Conservation (phyloP, 805 yeast genomes). For the Candida lessepsii region DNA sequence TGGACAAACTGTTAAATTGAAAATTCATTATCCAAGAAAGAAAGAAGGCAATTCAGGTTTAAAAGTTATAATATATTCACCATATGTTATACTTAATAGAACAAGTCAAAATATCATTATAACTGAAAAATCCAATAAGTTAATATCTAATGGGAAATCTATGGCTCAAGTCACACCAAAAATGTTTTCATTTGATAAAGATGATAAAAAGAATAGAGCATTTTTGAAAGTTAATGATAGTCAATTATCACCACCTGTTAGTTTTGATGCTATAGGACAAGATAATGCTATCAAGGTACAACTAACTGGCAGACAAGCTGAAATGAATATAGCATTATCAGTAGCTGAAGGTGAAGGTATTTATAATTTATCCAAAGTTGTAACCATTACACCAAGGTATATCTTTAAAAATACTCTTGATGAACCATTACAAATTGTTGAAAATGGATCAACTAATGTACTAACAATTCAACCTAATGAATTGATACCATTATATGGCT, state of each 20-base stretch:
- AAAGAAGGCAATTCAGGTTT: slow-evolving; percentile 56
- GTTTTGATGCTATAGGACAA: slow-evolving; percentile 91
- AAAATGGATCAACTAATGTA: slow-evolving; percentile 60
- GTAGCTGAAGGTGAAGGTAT: slow-evolving; percentile 84
- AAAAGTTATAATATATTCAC: slow-evolving; percentile 71
- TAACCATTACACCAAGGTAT: slow-evolving; percentile 81
- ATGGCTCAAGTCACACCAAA: slow-evolving; percentile 46
- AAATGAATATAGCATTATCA: slow-evolving; percentile 72
- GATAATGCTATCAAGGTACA: slow-evolving; percentile 52
- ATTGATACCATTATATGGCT: slow-evolving; percentile 59
- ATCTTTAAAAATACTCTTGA: slow-evolving; percentile 62
- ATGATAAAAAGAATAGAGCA: slow-evolving; percentile 62
- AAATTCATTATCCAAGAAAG: slow-evolving; percentile 59
- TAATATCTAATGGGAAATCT: slow-evolving; percentile 42
- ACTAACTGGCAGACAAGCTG: slow-evolving; percentile 49
- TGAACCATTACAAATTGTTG: slow-evolving; percentile 58
- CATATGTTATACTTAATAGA: slow-evolving; percentile 79
- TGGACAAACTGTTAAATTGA: slow-evolving; percentile 66
- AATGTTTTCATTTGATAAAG: slow-evolving; percentile 80
- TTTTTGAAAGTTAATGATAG: slow-evolving; percentile 65
- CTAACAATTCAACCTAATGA: slow-evolving; percentile 46
- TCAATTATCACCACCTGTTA: slow-evolving; percentile 65
- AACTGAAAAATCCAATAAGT: slow-evolving; percentile 52
- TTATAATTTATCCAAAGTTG: slow-evolving; percentile 71
- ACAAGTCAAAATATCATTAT: slow-evolving; percentile 67